Percentiles rank a stretch among this genome's conserved stretches.
Conservation (phyloP, 2,329 filamentous ascomycete species). For the Aureobasidium lini region DNA sequence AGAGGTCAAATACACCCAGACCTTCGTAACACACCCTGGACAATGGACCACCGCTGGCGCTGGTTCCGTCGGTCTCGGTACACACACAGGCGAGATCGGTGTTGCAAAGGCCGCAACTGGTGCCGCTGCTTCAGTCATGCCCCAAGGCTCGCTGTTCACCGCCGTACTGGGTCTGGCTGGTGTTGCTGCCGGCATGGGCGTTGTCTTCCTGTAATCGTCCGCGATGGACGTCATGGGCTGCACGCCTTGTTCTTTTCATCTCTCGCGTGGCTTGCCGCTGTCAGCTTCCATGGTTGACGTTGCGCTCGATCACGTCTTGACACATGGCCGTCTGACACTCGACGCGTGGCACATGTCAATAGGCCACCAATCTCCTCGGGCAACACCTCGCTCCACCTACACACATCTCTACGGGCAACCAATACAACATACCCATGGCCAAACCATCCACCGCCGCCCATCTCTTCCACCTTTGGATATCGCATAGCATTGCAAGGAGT, state of each 20-base stretch:
- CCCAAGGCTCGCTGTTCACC: conserved; percentile 4
- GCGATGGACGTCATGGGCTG: not conserved
- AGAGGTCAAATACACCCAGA: conserved; percentile 25
- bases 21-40: conserved; percentile 23
- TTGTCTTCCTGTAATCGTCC: not conserved
- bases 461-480: too few relatives aligned
- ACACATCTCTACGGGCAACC: too few relatives aligned
- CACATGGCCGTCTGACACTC: not conserved
- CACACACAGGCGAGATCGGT: conserved; percentile 13
- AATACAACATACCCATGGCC: too few relatives aligned
- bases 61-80: conserved; percentile 25
- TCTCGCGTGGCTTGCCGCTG: not conserved
- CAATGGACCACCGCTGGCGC: conserved; percentile 21
- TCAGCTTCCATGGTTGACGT: not conserved
- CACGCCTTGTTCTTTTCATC: not conserved
- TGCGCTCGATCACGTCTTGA: not conserved
- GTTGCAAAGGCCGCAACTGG: not conserved
- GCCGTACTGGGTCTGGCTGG: not conserved
- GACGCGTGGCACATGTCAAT: not conserved
- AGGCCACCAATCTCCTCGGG: not conserved
- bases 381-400: too few relatives aligned
- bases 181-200: conserved; percentile 7
- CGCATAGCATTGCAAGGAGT: too few relatives aligned
- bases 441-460: too few relatives aligned
- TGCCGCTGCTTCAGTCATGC: not conserved